Conservation (phyloP, 805 yeast species). For the Ogataea nakhonphanomensis region DNA sequence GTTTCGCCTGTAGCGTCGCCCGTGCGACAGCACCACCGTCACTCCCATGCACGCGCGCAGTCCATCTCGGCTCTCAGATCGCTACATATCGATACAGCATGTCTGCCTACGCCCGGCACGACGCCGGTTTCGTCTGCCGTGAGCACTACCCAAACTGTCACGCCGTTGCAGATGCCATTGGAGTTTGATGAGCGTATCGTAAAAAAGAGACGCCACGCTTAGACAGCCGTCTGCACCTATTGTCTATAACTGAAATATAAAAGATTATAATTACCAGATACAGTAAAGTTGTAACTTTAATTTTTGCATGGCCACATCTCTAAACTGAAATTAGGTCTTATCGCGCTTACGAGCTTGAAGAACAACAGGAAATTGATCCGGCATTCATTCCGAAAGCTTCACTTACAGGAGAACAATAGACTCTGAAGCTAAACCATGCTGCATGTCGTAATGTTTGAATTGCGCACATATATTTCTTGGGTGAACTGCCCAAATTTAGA, state of each 20-base stretch:
- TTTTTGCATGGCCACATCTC: background rate
- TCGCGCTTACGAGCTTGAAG: background rate
- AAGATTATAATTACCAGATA: background rate
- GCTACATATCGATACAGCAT: constrained; percentile 20
- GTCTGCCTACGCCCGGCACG: constrained; percentile 32
- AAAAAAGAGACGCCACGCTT: constrained; percentile 5
- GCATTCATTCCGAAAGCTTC: background rate
- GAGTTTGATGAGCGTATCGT: constrained; percentile 9
- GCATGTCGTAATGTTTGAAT: background rate
- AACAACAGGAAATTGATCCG: background rate
- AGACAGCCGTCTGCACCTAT: background rate
- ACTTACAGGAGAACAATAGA: background rate
- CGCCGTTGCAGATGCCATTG: constrained; percentile 19
- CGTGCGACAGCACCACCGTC: constrained; percentile 19
- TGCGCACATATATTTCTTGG: too few species aligned
- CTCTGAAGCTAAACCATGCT: background rate
- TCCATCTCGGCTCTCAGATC: constrained; percentile 23
- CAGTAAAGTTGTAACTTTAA: background rate
- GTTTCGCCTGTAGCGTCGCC: constrained; percentile 33
- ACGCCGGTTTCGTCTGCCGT: constrained; percentile 20
- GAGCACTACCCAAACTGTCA: constrained; percentile 19
- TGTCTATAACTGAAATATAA: too few species aligned
- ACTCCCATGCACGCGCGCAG: constrained; percentile 23
- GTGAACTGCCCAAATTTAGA: too few species aligned
- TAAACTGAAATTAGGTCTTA: too few species aligned